These are phyloP conservation scores for Suhomyces sp. DNA, from an alignment of 805 yeast species.

Conservation along the genomic window DNA sequence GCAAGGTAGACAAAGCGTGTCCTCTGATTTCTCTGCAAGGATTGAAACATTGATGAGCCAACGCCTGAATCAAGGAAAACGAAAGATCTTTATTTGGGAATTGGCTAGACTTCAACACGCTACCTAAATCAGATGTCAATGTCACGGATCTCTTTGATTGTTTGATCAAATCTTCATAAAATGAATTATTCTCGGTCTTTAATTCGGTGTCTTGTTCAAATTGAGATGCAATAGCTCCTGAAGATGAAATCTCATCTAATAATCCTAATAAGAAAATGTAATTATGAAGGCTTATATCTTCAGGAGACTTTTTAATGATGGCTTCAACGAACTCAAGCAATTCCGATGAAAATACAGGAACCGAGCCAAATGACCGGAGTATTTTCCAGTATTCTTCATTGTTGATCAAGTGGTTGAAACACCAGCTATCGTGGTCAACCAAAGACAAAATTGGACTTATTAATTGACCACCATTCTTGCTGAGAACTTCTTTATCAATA, in stretches of 20 bases:
- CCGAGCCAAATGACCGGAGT: constrained; percentile 46
- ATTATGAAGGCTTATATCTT: constrained; percentile 45
- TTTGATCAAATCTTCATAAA: constrained; percentile 37
- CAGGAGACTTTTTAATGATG: constrained; percentile 30
- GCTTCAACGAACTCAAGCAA: constrained; percentile 49
- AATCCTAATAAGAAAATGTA: constrained; percentile 67
- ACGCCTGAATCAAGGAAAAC: constrained; percentile 71
- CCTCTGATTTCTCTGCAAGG: constrained; percentile 77
- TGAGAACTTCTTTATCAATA: constrained; percentile 42
- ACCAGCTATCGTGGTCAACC: constrained; percentile 44
- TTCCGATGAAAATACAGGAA: constrained; percentile 37
- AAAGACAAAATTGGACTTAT: constrained; percentile 50
- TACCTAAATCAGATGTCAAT: constrained; percentile 53
- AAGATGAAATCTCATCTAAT: constrained; percentile 74
- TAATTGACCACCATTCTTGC: constrained; percentile 44
- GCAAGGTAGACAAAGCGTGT: constrained; percentile 61
- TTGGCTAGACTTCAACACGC: constrained; percentile 27
- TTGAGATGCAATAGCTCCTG: constrained; percentile 76
- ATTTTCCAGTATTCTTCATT: constrained; percentile 53
- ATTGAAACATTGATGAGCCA: constrained; percentile 85
- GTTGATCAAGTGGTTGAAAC: constrained; percentile 31
- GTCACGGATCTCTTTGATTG: constrained; percentile 60
- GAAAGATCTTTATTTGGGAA: constrained; percentile 39
- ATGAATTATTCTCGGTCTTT: constrained; percentile 33
- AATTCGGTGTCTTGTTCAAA: constrained; percentile 64